Evolutionary conservation across 177 flowering plant genomes (phyloP).

Genomic region (Vitis hybrid): DNA sequence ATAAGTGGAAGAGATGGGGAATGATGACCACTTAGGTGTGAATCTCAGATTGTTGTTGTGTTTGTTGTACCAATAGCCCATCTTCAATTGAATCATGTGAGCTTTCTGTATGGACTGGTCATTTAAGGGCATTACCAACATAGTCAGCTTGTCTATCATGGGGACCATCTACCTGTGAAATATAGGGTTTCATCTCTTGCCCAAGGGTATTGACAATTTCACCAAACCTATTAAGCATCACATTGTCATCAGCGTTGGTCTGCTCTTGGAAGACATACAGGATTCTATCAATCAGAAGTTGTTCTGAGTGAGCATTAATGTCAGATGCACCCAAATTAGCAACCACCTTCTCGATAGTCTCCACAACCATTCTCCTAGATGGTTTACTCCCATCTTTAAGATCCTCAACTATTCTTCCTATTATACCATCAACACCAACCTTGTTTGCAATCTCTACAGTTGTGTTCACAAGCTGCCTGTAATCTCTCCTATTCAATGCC

Average conservation of each 20-base stretch:
- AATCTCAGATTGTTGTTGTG: too few species aligned
- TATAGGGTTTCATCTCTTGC: slow-evolving; percentile 91
- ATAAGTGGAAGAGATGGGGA: too few species aligned
- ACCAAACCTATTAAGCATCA: slow-evolving; percentile 98
- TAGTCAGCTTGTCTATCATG: too few species aligned
- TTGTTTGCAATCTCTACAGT: slow-evolving; percentile 97
- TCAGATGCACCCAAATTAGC: slow-evolving; percentile 93
- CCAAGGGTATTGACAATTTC: slow-evolving; percentile 97
- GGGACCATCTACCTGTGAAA: slow-evolving; percentile 91
- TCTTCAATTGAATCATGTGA: too few species aligned
- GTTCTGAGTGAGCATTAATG: slow-evolving; percentile 90
- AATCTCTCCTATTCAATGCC: too few species aligned
- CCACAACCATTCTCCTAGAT: slow-evolving; percentile 97
- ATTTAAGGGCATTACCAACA: too few species aligned
- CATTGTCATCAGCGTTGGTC: slow-evolving; percentile 98
- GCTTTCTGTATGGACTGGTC: too few species aligned
- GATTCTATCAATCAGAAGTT: slow-evolving; percentile 92
- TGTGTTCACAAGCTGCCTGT: slow-evolving; percentile 28
- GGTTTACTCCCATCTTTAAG: slow-evolving; percentile 99
- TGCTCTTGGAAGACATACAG: slow-evolving; percentile 99
- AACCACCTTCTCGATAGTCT: slow-evolving; percentile 96
- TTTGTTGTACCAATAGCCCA: too few species aligned
- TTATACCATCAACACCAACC: slow-evolving; percentile 95
- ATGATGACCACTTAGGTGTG: too few species aligned
- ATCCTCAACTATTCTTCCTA: slow-evolving; percentile 94